Evolutionary conservation across 2,329 filamentous ascomycete species (phyloP).

Genomic region (Colletotrichum lini): DNA sequence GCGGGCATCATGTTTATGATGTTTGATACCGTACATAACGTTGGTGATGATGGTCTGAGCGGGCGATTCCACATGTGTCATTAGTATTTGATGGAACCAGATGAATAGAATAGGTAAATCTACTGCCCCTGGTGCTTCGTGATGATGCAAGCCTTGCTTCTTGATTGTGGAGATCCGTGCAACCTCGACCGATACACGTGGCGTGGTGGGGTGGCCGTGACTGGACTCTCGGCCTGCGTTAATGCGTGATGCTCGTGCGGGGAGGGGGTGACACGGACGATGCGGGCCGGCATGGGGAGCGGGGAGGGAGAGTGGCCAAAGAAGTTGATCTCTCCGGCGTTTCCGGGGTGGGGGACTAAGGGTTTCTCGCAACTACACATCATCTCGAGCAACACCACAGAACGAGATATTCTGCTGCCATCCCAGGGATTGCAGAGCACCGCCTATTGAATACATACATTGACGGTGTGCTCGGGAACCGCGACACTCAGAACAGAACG

Average conservation of each 20-base stretch:
- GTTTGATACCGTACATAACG: conserved; percentile 37
- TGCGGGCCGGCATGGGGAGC: background rate
- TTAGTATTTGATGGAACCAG: conserved; percentile 8
- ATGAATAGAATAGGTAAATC: conserved; percentile 22
- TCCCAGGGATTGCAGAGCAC: too few species aligned
- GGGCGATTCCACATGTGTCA: conserved; percentile 6
- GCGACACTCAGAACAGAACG: too few species aligned
- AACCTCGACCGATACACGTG: background rate
- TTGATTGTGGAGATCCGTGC: background rate
- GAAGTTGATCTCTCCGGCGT: background rate
- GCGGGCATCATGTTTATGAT: conserved; percentile 37
- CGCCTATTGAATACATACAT: too few species aligned
- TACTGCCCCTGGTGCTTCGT: too few species aligned
- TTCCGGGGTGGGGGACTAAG: background rate
- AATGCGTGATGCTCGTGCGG: background rate
- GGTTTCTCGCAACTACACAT: background rate
- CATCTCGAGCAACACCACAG: background rate
- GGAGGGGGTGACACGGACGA: background rate
- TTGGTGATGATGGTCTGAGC: conserved; percentile 21
- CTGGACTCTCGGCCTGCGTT: conserved; percentile 8
- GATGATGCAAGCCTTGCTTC: background rate
- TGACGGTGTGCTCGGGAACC: too few species aligned
- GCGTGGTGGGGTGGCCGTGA: too few species aligned
- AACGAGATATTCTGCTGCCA: too few species aligned
- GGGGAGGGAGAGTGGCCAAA: background rate